Conservation (phyloP, 129 eudicot species). For the Logfia minima region DNA sequence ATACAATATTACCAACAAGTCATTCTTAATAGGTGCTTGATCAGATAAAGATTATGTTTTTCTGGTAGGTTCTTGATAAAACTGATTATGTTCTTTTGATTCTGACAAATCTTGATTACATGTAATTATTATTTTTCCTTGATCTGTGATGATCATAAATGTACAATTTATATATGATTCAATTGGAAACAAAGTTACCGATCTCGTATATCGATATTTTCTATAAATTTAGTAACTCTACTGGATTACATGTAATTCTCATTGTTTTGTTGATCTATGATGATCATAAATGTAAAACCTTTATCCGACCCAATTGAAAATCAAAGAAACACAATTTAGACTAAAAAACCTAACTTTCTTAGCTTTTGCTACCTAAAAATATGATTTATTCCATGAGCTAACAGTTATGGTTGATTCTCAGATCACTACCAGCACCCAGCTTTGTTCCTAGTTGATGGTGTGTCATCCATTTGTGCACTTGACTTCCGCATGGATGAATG, state of each 20-base stretch:
- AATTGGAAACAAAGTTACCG: background rate
- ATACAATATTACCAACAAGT: background rate
- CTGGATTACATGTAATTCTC: background rate
- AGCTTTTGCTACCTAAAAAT: background rate
- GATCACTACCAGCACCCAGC: constrained; percentile 99
- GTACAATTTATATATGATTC: background rate
- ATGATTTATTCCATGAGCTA: background rate
- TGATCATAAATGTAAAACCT: background rate
- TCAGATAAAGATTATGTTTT: background rate
- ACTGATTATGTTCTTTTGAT: background rate
- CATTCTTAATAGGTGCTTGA: background rate
- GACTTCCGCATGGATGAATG: constrained; percentile 99
- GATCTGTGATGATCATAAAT: background rate
- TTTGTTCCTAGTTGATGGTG: constrained; percentile 87
- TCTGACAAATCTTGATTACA: background rate
- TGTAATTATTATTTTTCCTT: background rate
- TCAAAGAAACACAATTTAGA: no score
- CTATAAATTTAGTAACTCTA: background rate
- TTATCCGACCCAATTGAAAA: background rate
- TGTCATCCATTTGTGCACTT: constrained; percentile 93
- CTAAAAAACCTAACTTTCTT: no score
- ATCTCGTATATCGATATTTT: background rate
- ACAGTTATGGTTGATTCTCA: constrained; percentile 23
- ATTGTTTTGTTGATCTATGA: background rate
- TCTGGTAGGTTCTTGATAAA: background rate